These are phyloP conservation scores for Penicillium macrosclerotiorum DNA, from an alignment of 495 filamentous ascomycete species.

Conservation along the genomic window DNA sequence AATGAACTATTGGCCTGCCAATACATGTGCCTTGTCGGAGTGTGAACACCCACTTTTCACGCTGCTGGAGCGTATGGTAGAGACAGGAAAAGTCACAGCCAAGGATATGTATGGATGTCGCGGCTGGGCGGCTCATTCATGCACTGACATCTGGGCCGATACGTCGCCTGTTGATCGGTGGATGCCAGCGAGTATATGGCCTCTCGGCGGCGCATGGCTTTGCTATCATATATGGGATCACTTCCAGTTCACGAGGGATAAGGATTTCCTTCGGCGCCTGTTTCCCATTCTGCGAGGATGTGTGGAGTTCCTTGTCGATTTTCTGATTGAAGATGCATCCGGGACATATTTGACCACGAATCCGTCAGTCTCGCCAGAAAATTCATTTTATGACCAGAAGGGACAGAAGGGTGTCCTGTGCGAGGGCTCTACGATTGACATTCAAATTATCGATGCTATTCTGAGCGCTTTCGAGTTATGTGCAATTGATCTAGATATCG, in stretches of 20 bases:
- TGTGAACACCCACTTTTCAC: conserved; percentile 40
- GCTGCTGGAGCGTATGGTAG: conserved; percentile 34
- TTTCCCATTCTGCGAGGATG: conserved; percentile 37
- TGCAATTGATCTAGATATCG: conserved; percentile 20
- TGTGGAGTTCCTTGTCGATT: conserved; percentile 45
- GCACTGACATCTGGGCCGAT: conserved; percentile 52
- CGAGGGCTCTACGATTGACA: conserved; percentile 48
- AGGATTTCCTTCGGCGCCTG: conserved; percentile 29
- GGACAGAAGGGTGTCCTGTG: conserved; percentile 35
- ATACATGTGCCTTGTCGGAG: conserved; percentile 40
- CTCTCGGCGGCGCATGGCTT: conserved; percentile 50
- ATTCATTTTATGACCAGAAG: conserved; percentile 35
- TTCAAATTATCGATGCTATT: conserved; percentile 42
- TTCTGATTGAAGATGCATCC: conserved; percentile 38
- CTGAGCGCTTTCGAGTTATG: conserved; percentile 32
- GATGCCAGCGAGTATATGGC: conserved; percentile 46
- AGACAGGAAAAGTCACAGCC: conserved; percentile 36
- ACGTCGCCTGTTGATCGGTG: conserved; percentile 43
- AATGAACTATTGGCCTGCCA: conserved; percentile 61
- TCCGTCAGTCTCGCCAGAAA: conserved; percentile 51
- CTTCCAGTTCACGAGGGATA: conserved; percentile 39
- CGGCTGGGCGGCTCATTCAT: conserved; percentile 48
- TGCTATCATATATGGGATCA: conserved; percentile 46
- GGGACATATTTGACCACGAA: conserved; percentile 37
- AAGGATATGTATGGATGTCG: conserved; percentile 48